phyloP scores from a whole-genome alignment of 768 basidiomycete species.

The Kwoniella dendrophila region DNA sequence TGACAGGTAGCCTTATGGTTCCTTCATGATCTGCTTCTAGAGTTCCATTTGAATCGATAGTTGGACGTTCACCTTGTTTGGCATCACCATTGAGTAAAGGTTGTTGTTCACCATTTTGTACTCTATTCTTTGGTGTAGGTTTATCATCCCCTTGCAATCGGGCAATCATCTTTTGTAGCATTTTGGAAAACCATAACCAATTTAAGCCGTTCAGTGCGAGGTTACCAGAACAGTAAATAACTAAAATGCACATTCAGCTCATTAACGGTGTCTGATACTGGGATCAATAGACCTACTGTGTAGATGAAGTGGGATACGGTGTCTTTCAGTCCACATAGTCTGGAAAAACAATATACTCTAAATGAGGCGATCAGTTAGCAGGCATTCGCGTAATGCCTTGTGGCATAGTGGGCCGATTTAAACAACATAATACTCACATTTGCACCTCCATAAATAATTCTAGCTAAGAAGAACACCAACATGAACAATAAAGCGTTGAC shows the following conservation, averaged over 20 bases:
- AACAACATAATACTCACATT: conserved; percentile 41
- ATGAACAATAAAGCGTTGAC: conserved; percentile 73
- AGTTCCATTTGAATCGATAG: not conserved
- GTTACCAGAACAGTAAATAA: conserved; percentile 66
- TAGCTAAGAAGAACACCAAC: conserved; percentile 67
- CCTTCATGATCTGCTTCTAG: conserved; percentile 19
- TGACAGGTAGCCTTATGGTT: conserved; percentile 22
- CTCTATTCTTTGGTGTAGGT: not conserved
- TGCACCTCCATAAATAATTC: conserved; percentile 69
- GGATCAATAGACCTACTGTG: conserved; percentile 18
- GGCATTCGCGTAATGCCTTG: not conserved
- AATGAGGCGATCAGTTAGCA: not conserved
- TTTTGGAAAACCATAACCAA: conserved; percentile 58
- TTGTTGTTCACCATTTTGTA: conserved; percentile 9
- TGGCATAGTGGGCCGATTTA: not conserved
- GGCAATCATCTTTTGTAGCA: conserved; percentile 43
- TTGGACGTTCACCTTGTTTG: not conserved
- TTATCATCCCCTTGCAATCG: conserved; percentile 29
- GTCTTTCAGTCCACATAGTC: conserved; percentile 64
- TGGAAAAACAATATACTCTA: conserved; percentile 71
- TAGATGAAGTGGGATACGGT: conserved; percentile 60
- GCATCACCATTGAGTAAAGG: conserved; percentile 7
- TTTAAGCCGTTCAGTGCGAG: conserved; percentile 72
- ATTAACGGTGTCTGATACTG: not conserved
- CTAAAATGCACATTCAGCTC: conserved; percentile 33